Percentiles rank a stretch among this genome's conserved stretches.
phyloP scores from a whole-genome alignment of 176 grass and related monocot genomes.

The Carex cristatella region DNA sequence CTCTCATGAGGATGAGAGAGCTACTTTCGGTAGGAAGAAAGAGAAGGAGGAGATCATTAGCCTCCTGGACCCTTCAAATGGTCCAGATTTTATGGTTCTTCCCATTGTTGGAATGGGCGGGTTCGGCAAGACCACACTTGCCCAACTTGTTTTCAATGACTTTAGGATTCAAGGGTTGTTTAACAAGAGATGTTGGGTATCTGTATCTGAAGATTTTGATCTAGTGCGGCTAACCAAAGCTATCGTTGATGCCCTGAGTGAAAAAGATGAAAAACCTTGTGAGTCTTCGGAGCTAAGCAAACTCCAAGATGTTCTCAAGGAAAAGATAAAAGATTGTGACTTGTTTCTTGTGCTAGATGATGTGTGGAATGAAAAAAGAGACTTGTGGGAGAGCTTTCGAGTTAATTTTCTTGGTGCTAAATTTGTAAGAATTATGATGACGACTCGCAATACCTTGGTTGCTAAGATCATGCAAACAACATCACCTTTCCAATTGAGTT shows the following conservation, averaged over 20 bases:
- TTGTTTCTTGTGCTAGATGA: constrained; percentile 38
- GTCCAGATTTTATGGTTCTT: background rate
- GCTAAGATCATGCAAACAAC: constrained; percentile 20
- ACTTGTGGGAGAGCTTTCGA: constrained; percentile 19
- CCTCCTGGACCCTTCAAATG: background rate
- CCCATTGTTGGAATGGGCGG: constrained; percentile 22
- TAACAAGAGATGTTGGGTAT: constrained; percentile 25
- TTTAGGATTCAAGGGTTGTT: background rate
- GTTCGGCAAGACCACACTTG: constrained; percentile 24
- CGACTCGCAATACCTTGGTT: constrained; percentile 9
- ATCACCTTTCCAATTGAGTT: background rate
- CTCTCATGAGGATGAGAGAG: background rate
- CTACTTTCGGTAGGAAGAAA: background rate
- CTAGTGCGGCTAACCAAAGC: background rate
- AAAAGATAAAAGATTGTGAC: background rate
- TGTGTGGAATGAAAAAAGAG: constrained; percentile 28
- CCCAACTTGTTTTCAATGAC: constrained; percentile 20
- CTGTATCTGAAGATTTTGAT: constrained; percentile 17
- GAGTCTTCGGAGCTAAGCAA: too few species aligned
- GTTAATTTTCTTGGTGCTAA: background rate
- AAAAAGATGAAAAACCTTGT: too few species aligned
- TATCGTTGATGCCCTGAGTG: background rate
- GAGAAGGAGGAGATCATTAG: background rate
- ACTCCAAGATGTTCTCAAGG: background rate
- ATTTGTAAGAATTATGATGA: constrained; percentile 20